Conservation (phyloP, 2,329 filamentous ascomycete genomes). For the Coleophoma eucalyptorum region DNA sequence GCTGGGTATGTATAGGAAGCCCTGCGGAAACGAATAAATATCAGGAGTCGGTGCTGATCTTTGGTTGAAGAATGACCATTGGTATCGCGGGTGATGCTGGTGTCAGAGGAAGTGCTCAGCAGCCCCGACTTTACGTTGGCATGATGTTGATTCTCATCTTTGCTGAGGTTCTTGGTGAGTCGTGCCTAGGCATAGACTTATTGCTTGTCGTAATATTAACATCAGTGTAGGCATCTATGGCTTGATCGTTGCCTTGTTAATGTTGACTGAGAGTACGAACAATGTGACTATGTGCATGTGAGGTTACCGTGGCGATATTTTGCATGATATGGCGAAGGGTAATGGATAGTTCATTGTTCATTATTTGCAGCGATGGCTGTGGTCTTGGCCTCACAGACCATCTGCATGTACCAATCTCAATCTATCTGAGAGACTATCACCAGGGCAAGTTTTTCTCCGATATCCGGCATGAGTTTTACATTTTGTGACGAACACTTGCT, state of each 20-base stretch:
- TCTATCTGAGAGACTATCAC: too few species aligned
- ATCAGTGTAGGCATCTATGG: slow-evolving; percentile 78
- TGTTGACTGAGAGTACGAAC: slow-evolving; percentile 84
- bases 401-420: too few species aligned
- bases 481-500: too few species aligned
- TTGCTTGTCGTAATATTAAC: background rate
- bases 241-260: slow-evolving; percentile 93
- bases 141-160: slow-evolving; percentile 82
- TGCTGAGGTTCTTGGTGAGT: slow-evolving; percentile 66
- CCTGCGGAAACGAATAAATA: too few species aligned
- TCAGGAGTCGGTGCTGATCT: too few species aligned
- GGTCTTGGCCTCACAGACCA: too few species aligned
- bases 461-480: too few species aligned
- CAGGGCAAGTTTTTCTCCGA: too few species aligned
- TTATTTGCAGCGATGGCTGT: too few species aligned
- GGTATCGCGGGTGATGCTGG: slow-evolving; percentile 83
- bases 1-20: slow-evolving; percentile 39
- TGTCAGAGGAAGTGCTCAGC: slow-evolving; percentile 74
- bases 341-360: too few species aligned
- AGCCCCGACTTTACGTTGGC: slow-evolving; percentile 65
- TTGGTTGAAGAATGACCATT: slow-evolving; percentile 60
- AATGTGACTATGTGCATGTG: slow-evolving; percentile 35
- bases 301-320: background rate
- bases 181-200: background rate
- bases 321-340: too few species aligned